phyloP scores from a whole-genome alignment of 2,329 filamentous ascomycete genomes.

The Macrophomina pseudophaseolina region DNA sequence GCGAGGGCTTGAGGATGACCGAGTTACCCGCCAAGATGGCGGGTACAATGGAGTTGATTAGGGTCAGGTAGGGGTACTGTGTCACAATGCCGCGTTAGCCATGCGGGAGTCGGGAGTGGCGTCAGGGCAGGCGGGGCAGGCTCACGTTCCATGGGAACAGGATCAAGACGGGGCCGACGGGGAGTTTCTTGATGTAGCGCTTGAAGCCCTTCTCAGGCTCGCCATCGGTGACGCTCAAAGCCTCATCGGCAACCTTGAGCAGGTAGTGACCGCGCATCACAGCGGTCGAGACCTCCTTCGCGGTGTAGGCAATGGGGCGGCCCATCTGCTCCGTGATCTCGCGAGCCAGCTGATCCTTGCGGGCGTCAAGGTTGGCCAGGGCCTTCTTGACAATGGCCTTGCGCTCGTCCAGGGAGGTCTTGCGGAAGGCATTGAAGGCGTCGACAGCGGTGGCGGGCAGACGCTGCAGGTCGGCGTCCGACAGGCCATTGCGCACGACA shows the following conservation, averaged over 20 bases:
- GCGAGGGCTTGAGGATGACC: conserved; percentile 92
- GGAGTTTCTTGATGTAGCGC: conserved; percentile 85
- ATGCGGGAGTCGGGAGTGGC: conserved; percentile 31
- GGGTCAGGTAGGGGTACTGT: conserved; percentile 91
- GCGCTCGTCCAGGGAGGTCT: conserved; percentile 74
- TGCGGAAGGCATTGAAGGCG: conserved; percentile 78
- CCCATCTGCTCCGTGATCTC: conserved; percentile 97
- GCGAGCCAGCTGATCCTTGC: conserved; percentile 78
- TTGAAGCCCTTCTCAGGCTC: conserved; percentile 87
- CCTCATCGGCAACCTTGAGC: conserved; percentile 79
- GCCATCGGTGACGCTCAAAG: conserved; percentile 78
- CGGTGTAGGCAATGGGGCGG: conserved; percentile 84
- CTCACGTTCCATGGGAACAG: conserved; percentile 96
- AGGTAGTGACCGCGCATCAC: conserved; percentile 85
- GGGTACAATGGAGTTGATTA: conserved; percentile 90
- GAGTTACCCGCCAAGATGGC: conserved; percentile 90
- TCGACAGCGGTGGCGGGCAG: conserved; percentile 74
- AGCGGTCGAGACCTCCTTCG: conserved; percentile 82
- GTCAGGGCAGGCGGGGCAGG: conserved; percentile 32
- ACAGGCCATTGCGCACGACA: conserved; percentile 76
- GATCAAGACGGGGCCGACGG: conserved; percentile 84
- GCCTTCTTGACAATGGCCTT: conserved; percentile 83
- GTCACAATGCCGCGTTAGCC: conserved; percentile 26
- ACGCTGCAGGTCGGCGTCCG: conserved; percentile 69
- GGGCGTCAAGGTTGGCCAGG: conserved; percentile 70